These are phyloP conservation scores for Stephania yunnanensis DNA, from an alignment of 164 flowering plant species.

Conservation along the genomic window DNA sequence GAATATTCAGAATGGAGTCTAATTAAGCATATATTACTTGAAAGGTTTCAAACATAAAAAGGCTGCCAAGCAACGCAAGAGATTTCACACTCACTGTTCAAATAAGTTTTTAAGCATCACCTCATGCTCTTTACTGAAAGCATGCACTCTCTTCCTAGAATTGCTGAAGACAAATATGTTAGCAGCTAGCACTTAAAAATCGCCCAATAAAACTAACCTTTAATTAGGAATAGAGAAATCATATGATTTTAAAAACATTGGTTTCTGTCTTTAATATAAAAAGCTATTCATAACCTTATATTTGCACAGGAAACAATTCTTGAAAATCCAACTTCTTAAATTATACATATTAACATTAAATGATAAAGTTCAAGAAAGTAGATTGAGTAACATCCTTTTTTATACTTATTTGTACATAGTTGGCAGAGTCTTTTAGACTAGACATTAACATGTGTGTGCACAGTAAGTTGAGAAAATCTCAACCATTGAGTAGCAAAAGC, in stretches of 20 bases:
- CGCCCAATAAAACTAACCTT: too few species aligned
- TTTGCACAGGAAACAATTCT: neutral
- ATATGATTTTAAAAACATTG: neutral
- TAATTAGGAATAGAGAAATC: too few species aligned
- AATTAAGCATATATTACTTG: neutral
- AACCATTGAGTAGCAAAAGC: too few species aligned
- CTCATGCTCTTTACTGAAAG: conserved; percentile 70
- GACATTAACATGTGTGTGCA: too few species aligned
- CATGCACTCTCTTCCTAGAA: conserved; percentile 57
- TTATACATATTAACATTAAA: neutral
- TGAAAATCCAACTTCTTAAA: neutral
- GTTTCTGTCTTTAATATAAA: neutral
- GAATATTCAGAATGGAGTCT: neutral
- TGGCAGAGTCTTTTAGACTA: too few species aligned
- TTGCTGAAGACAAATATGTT: conserved; percentile 25
- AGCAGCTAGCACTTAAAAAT: neutral
- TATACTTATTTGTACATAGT: too few species aligned
- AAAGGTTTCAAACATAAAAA: neutral
- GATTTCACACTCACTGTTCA: conserved; percentile 61
- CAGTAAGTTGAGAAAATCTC: too few species aligned
- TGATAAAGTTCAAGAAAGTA: neutral
- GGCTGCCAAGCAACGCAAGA: conserved; percentile 3
- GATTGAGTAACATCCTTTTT: too few species aligned
- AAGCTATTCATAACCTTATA: neutral
- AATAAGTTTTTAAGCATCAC: conserved; percentile 47